A percentile compares a stretch with the other conserved stretches of the same genome.
Evolutionary conservation across 148 eudicot genomes (phyloP).

Genomic region (Rhododendron griersonianum): DNA sequence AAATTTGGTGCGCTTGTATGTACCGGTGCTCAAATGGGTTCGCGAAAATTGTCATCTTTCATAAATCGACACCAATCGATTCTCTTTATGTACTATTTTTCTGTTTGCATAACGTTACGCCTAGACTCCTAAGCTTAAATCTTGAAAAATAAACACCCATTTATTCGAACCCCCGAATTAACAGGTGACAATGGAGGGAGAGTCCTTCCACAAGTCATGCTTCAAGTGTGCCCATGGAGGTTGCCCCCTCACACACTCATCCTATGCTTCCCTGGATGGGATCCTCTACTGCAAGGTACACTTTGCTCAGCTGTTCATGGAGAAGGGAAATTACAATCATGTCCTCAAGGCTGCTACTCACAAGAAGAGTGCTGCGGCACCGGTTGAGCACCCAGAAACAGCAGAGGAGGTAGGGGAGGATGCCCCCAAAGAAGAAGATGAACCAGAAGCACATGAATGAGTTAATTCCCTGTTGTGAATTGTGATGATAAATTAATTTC

Average conservation of each 20-base stretch:
- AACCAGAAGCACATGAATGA: neutral
- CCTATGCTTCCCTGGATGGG: conserved; percentile 90
- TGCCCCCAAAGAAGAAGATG: conserved; percentile 1
- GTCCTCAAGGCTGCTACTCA: conserved; percentile 63
- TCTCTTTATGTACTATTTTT: too few species aligned
- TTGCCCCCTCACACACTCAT: conserved; percentile 84
- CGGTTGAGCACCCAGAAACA: conserved; percentile 9
- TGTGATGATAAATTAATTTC: neutral
- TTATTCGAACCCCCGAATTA: neutral
- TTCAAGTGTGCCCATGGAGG: conserved; percentile 97
- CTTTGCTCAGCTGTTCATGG: conserved; percentile 90
- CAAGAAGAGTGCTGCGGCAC: conserved; percentile 29
- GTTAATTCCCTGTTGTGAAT: neutral
- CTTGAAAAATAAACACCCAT: neutral
- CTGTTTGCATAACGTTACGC: neutral
- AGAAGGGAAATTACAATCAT: conserved; percentile 76
- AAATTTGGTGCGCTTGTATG: neutral
- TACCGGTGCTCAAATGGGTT: neutral
- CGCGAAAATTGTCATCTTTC: neutral
- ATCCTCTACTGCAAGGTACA: conserved; percentile 83
- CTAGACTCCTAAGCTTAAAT: neutral
- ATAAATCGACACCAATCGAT: neutral
- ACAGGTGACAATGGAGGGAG: conserved; percentile 91
- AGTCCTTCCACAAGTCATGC: conserved; percentile 80
- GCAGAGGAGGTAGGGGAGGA: conserved; percentile 2